These are phyloP conservation scores for Tylopilus intermedius DNA, from an alignment of 768 basidiomycete genomes.

Conservation along the genomic window DNA sequence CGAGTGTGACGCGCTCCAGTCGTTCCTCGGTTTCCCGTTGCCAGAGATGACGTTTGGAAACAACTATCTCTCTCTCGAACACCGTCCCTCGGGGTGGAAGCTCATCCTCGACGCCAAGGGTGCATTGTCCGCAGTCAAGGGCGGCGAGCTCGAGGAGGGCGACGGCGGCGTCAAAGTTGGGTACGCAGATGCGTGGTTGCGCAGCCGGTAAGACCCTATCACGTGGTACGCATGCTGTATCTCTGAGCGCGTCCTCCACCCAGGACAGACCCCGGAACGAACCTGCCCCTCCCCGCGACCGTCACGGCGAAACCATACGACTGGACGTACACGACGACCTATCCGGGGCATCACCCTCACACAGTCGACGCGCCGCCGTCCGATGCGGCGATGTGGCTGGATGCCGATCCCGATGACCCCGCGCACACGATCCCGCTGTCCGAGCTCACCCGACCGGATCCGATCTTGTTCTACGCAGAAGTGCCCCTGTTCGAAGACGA, in stretches of 20 bases:
- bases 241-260: conserved; percentile 25
- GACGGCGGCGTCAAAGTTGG: conserved; percentile 93
- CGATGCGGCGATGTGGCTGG: conserved; percentile 38
- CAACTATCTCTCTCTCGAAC: conserved; percentile 67
- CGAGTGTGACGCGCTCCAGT: conserved; percentile 67
- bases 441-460: conserved; percentile 84
- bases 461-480: conserved; percentile 97
- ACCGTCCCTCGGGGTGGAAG: conserved; percentile 58
- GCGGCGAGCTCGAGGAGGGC: conserved; percentile 67
- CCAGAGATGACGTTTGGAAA: conserved; percentile 97
- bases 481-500: conserved; percentile 95
- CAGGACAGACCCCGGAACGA: conserved; percentile 66
- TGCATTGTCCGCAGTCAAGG: conserved; percentile 70
- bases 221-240: background rate
- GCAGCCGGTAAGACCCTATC: conserved; percentile 57
- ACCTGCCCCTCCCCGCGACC: conserved; percentile 63
- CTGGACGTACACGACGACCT: conserved; percentile 95
- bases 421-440: conserved; percentile 73
- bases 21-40: conserved; percentile 65
- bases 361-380: conserved; percentile 5
- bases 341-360: conserved; percentile 53
- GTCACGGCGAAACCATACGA: conserved; percentile 84
- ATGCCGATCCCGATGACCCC: conserved; percentile 52
- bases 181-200: conserved; percentile 91
- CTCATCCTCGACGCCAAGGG: conserved; percentile 62